Evolutionary conservation across 768 basidiomycete genomes (phyloP).

Genomic region (Lyophyllum decastes): DNA sequence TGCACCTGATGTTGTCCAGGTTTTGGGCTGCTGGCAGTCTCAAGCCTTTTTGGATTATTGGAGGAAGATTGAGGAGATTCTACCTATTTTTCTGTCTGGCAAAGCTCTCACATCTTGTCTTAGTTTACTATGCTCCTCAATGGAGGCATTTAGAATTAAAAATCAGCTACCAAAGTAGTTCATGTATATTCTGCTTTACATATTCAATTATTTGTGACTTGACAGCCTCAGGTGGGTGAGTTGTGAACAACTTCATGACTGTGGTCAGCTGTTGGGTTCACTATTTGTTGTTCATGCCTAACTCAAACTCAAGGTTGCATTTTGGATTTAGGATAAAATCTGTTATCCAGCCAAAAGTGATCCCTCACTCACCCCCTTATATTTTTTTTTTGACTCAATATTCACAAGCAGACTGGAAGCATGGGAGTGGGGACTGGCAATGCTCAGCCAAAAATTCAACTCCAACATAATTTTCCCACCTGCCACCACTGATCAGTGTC

Average conservation of each 20-base stretch:
- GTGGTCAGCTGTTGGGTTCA: not conserved
- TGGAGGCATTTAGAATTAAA: not conserved
- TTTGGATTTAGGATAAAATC: too few relatives aligned
- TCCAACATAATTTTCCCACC: too few relatives aligned
- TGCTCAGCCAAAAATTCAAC: too few relatives aligned
- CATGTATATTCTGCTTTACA: not conserved
- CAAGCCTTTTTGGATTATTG: slow-evolving; percentile 8
- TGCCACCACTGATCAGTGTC: too few relatives aligned
- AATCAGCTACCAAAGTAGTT: not conserved
- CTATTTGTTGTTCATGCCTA: not conserved
- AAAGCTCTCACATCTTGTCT: not conserved
- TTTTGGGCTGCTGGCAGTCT: slow-evolving; percentile 6
- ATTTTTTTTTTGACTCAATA: too few relatives aligned
- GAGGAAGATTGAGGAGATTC: slow-evolving; percentile 3
- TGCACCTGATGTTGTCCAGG: not conserved
- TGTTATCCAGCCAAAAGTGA: too few relatives aligned
- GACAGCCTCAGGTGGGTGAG: not conserved
- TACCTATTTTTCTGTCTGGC: not conserved
- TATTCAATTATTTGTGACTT: not conserved
- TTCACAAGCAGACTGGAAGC: too few relatives aligned
- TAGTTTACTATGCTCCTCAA: not conserved
- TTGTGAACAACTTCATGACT: not conserved
- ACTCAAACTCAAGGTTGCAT: too few relatives aligned
- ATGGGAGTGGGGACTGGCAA: too few relatives aligned
- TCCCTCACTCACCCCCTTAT: too few relatives aligned